Conservation (phyloP, 2,329 filamentous ascomycete species). For the Colletotrichum incanum region DNA sequence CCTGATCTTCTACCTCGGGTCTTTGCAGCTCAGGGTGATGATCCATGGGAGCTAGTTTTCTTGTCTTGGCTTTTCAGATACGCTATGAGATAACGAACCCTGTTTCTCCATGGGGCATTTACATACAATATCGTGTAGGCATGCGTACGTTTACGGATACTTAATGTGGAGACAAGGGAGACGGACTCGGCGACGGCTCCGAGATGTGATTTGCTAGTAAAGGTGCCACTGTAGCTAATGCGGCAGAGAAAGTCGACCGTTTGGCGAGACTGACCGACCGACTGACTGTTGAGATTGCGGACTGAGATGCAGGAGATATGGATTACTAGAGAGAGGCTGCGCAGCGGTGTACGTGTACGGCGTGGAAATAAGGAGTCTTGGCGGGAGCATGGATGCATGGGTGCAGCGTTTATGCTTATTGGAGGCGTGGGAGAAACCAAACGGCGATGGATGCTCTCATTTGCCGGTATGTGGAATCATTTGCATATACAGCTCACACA, state of each 20-base stretch:
- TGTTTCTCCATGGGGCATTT: constrained; percentile 1
- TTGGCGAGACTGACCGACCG: not conserved
- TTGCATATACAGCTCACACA: not conserved
- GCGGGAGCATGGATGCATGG: not conserved
- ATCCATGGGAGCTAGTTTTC: not conserved
- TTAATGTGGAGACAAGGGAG: not conserved
- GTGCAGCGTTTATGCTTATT: constrained; percentile 27
- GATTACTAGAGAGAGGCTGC: not conserved
- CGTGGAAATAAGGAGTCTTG: not conserved
- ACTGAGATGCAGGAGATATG: not conserved
- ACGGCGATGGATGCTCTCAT: constrained; percentile 3
- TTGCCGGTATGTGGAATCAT: not conserved
- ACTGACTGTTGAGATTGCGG: not conserved
- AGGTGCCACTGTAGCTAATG: not conserved
- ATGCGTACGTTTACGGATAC: not conserved
- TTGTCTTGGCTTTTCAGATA: not conserved
- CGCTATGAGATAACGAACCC: not conserved
- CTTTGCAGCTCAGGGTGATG: not conserved
- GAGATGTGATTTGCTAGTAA: not conserved
- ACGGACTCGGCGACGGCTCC: not conserved
- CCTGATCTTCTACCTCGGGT: not conserved
- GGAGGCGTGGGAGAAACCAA: constrained; percentile 15
- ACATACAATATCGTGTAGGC: not conserved
- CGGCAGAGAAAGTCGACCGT: not conserved
- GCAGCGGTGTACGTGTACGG: constrained; percentile 14